Conservation (phyloP, 208 protist genomes). For the Trypanosoma cruzi region DNA sequence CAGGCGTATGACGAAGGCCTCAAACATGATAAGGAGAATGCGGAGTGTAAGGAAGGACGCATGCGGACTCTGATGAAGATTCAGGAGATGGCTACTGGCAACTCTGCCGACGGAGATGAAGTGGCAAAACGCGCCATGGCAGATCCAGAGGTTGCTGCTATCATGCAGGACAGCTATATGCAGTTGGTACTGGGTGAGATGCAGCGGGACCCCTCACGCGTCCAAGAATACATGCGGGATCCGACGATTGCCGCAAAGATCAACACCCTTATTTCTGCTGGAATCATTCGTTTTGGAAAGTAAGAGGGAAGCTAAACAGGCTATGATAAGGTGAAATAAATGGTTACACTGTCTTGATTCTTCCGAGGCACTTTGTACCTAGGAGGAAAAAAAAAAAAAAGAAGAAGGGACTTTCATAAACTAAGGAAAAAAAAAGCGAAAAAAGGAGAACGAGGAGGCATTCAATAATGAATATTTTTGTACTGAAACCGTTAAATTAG, state of each 20-base stretch:
- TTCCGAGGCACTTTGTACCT: neutral
- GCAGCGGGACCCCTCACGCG: constrained; percentile 86
- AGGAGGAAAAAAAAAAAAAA: neutral
- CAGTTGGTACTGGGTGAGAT: constrained; percentile 92
- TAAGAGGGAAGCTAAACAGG: constrained; percentile 9
- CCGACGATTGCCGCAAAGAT: constrained; percentile 93
- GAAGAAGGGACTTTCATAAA: neutral
- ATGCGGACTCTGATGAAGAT: constrained; percentile 92
- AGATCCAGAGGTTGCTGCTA: constrained; percentile 95
- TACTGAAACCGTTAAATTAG: no score
- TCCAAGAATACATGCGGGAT: constrained; percentile 94
- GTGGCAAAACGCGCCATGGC: constrained; percentile 88
- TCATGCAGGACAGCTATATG: constrained; percentile 94
- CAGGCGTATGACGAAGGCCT: constrained; percentile 96
- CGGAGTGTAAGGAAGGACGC: constrained; percentile 89
- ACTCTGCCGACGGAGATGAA: constrained; percentile 87
- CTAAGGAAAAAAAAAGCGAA: no score
- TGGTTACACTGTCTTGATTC: neutral
- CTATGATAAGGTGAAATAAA: constrained; percentile 2
- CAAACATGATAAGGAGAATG: constrained; percentile 92
- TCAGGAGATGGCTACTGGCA: constrained; percentile 87
- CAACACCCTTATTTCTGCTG: constrained; percentile 96
- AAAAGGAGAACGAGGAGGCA: no score
- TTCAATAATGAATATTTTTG: no score
- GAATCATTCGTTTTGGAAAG: constrained; percentile 93